phyloP scores from a whole-genome alignment of 208 protist species.

The Wallacemonas rigidus region DNA sequence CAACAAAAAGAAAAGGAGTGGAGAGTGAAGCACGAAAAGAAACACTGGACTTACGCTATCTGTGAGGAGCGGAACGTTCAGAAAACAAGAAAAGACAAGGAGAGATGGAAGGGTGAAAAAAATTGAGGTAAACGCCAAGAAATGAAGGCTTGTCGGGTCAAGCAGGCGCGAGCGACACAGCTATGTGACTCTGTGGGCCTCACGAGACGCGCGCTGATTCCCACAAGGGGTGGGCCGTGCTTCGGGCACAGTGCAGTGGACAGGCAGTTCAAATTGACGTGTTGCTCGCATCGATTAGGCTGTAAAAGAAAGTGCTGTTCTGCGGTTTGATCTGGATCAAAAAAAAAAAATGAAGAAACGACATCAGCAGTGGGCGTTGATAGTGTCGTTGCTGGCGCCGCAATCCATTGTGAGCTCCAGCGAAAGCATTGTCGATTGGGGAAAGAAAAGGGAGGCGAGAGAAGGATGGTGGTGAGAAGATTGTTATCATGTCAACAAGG shows the following conservation, averaged over 20 bases:
- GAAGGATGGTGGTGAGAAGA: background rate
- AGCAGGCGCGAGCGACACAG: too few relatives aligned
- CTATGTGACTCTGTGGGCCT: too few relatives aligned
- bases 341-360: constrained; percentile 5
- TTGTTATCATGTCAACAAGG: too few relatives aligned
- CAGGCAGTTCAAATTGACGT: too few relatives aligned
- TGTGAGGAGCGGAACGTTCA: too few relatives aligned
- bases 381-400: background rate
- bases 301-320: too few relatives aligned
- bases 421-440: background rate
- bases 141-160: background rate
- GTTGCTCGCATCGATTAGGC: too few relatives aligned
- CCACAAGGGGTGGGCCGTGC: too few relatives aligned
- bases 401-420: background rate
- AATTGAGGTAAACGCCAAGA: constrained; percentile 8
- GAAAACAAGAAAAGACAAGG: constrained; percentile 12
- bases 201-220: too few relatives aligned
- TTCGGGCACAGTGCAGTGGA: too few relatives aligned
- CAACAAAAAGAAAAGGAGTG: constrained; percentile 6
- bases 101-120: constrained; percentile 7
- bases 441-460: background rate
- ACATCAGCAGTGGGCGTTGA: too few relatives aligned
- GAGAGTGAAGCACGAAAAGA: background rate
- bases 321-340: background rate
- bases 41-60: background rate